phyloP scores from a whole-genome alignment of 495 filamentous ascomycete genomes.

The Aspergillus ostianus region DNA sequence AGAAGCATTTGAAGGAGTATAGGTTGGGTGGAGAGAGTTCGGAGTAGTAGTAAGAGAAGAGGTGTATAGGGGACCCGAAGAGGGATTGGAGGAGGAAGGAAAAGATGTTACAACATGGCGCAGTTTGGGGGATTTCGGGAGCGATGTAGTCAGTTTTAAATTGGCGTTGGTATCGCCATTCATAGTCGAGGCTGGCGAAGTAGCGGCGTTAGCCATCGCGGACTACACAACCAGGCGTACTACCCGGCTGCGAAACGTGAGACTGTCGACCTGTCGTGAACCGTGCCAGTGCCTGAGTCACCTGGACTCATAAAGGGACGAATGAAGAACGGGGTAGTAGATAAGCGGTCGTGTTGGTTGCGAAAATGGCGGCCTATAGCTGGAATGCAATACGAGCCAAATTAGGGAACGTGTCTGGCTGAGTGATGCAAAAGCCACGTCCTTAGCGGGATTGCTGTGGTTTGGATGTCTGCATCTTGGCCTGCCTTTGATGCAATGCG shows the following conservation, averaged over 20 bases:
- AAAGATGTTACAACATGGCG: conserved; percentile 39
- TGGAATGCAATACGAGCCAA: conserved; percentile 39
- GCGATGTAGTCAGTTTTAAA: conserved; percentile 43
- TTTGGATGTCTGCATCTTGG: conserved; percentile 54
- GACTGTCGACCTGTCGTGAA: conserved; percentile 33
- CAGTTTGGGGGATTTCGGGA: conserved; percentile 35
- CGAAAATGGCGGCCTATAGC: conserved; percentile 26
- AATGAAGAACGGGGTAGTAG: conserved; percentile 35
- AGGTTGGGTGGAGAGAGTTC: conserved; percentile 28
- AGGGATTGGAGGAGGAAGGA: conserved; percentile 24
- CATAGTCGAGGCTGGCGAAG: conserved; percentile 40
- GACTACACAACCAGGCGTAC: conserved; percentile 28
- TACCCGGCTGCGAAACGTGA: conserved; percentile 37
- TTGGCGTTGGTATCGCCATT: conserved; percentile 42
- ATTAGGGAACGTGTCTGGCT: conserved; percentile 37
- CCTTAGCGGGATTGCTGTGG: conserved; percentile 44
- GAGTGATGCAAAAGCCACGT: conserved; percentile 45
- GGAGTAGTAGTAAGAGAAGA: conserved; percentile 34
- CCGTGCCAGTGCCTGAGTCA: conserved; percentile 43
- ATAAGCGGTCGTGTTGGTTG: conserved; percentile 33
- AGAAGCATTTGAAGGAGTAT: conserved; percentile 37
- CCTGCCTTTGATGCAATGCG: conserved; percentile 45
- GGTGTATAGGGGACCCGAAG: conserved; percentile 31
- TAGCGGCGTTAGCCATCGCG: conserved; percentile 45
- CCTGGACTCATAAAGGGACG: conserved; percentile 44